phyloP scores from a whole-genome alignment of 2,329 filamentous ascomycete species.

The Talaromyces albobiverticillius region DNA sequence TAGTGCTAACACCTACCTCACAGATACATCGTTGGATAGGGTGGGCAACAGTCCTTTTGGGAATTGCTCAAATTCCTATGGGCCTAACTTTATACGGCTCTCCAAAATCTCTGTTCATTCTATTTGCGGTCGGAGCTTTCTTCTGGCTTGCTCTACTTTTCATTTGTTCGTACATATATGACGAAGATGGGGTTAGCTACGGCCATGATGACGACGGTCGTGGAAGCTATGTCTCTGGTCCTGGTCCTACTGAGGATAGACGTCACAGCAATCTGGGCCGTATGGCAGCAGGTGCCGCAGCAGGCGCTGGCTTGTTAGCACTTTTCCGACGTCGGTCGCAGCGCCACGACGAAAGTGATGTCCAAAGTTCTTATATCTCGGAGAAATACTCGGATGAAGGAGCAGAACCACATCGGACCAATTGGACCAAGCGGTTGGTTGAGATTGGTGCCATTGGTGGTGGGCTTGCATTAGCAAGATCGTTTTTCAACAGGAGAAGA shows the following conservation, averaged over 20 bases:
- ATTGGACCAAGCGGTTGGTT: slow-evolving; percentile 59
- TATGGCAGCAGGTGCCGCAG: slow-evolving; percentile 54
- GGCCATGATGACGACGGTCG: slow-evolving; percentile 57
- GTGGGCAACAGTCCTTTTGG: slow-evolving; percentile 72
- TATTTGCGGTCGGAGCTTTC: slow-evolving; percentile 77
- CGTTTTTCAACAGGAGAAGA: slow-evolving; percentile 53
- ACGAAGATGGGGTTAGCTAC: slow-evolving; percentile 45
- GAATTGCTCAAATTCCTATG: slow-evolving; percentile 81
- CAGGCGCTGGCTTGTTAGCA: slow-evolving; percentile 58
- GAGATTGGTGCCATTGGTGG: slow-evolving; percentile 62
- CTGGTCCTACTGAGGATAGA: slow-evolving; percentile 50
- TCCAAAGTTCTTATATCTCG: slow-evolving; percentile 56
- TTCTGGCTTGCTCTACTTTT: slow-evolving; percentile 75
- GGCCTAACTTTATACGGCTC: slow-evolving; percentile 91
- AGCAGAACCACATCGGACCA: slow-evolving; percentile 48
- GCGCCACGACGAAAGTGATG: slow-evolving; percentile 43
- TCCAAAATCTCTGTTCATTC: slow-evolving; percentile 76
- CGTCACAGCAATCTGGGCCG: slow-evolving; percentile 45
- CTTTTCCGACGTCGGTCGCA: slow-evolving; percentile 43
- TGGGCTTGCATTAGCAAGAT: slow-evolving; percentile 60
- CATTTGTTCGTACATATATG: slow-evolving; percentile 69
- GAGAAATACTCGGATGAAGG: slow-evolving; percentile 63
- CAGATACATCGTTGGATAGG: slow-evolving; percentile 88
- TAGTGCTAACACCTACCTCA: neutral
- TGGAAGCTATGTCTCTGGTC: slow-evolving; percentile 54